Evolutionary conservation across 2,329 filamentous ascomycete genomes (phyloP), one percentile per base, ranked within the genome.

Genomic region (Aspergillus caelatus): DNA sequence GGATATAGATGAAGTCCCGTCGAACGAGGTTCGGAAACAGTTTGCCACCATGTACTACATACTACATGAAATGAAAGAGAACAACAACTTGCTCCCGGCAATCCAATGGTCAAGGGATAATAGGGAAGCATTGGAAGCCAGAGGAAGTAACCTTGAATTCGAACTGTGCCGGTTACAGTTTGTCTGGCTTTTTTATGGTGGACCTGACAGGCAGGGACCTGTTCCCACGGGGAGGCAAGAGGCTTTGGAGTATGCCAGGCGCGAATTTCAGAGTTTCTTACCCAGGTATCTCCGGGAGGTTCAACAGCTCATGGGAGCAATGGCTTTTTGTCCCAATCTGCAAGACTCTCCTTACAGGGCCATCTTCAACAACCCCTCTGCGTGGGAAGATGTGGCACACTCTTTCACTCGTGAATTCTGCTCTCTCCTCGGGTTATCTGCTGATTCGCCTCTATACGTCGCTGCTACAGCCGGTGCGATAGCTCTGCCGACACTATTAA

Each of bases 321-420:
- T 97, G 80, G 87, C 92, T 0, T 99, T 89, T 78, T 86, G 86
- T 41, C 83, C 89, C 3, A 96, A 96, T 74, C 83, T 98, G 1
- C 74, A 81, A 23, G 82, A 84, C 9, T 96, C 92, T 1, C 95
- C 95, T 0, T 99, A 98, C 79, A 80, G 81, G n/a, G 76, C 84
- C 58, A 86, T 93, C 52, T 97, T 97, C 78, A 86, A 91, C 74
- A 92, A 90, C 59, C 81, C 88, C 9, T 85, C 85, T 4, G 88
- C 91, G 0, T 99, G 95, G 84, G 87, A 91, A 46, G 92, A 96
- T 66, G 91, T 96, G 1, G 88, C 92, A 6, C 81, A 87, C n/a
- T 91, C 91, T 4, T 99, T 99, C 75, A 96, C 92, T 0, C 88
- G 91, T 64, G 95, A 98, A 75, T 99, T 97, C 81, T 99, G 95